A percentile compares a stretch with the other conserved stretches of the same genome.
Conservation (phyloP, 495 filamentous ascomycete genomes). For the Penicillium argentinense region DNA sequence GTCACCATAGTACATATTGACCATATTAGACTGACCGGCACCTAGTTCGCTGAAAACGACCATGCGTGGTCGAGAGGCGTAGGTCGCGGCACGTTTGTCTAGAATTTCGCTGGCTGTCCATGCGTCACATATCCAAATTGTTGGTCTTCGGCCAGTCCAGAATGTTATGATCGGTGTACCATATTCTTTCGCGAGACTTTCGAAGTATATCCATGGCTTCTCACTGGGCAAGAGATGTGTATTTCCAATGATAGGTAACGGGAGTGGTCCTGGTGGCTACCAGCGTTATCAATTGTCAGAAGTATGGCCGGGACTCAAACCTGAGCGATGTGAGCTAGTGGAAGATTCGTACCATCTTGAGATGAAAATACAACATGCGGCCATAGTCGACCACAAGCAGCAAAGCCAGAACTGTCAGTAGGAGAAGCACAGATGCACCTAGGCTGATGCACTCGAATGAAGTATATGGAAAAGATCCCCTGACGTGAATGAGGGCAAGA, state of each 20-base stretch:
- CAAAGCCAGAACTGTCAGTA: not conserved
- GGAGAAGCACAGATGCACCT: not conserved
- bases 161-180: slow-evolving; percentile 47
- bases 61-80: slow-evolving; percentile 27
- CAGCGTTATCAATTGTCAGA: not conserved
- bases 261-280: slow-evolving; percentile 55
- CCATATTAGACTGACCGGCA: slow-evolving; percentile 55
- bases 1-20: slow-evolving; percentile 61
- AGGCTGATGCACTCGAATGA: not conserved
- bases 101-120: slow-evolving; percentile 57
- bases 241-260: slow-evolving; percentile 47
- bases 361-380: slow-evolving; percentile 15
- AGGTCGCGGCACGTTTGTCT: slow-evolving; percentile 28
- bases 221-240: slow-evolving; percentile 57
- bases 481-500: slow-evolving; percentile 1
- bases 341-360: slow-evolving; percentile 9
- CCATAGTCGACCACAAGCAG: slow-evolving; percentile 10
- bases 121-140: slow-evolving; percentile 65
- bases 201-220: slow-evolving; percentile 67
- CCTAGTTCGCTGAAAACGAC: slow-evolving; percentile 42
- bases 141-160: slow-evolving; percentile 62
- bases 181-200: slow-evolving; percentile 54
- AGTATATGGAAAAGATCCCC: not conserved
- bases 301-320: not conserved
- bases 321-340: no score